Conservation (phyloP, 352 stramenopile species). For the Globisporangium cederbergense region DNA sequence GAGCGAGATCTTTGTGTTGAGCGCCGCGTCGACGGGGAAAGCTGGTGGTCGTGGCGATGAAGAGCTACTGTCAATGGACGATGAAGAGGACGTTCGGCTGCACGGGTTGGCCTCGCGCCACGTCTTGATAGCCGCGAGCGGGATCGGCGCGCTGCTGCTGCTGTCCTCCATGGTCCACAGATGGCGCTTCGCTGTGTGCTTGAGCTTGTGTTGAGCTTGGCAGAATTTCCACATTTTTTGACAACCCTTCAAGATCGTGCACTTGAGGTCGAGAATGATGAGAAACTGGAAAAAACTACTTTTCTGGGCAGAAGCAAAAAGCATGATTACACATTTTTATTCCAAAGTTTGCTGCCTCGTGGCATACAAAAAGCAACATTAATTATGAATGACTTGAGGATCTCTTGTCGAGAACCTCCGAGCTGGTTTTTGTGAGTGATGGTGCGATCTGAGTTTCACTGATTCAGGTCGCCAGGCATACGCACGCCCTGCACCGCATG, state of each 20-base stretch:
- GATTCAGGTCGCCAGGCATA: no score
- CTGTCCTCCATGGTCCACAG: background rate
- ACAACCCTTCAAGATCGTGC: background rate
- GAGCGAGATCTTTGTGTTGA: conserved; percentile 57
- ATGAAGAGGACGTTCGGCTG: background rate
- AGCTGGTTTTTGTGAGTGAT: background rate
- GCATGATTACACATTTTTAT: no score
- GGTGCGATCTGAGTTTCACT: background rate
- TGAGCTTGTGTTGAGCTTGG: no score
- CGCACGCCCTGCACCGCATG: no score
- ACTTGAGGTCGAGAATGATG: background rate
- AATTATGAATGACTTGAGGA: background rate
- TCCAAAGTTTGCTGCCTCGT: no score
- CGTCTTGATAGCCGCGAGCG: conserved; percentile 3
- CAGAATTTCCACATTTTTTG: background rate
- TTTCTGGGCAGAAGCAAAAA: background rate
- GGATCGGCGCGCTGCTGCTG: conserved; percentile 6
- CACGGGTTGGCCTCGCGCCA: conserved; percentile 14
- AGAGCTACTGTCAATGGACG: conserved; percentile 16
- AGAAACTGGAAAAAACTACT: background rate
- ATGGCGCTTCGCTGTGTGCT: background rate
- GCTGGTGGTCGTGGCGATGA: background rate
- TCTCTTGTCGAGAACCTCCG: background rate
- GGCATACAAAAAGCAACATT: background rate
- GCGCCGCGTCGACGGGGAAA: conserved; percentile 22